These are phyloP conservation scores for Hypoxylon sp. DNA, from an alignment of 2,329 filamentous ascomycete genomes.

Conservation along the genomic window DNA sequence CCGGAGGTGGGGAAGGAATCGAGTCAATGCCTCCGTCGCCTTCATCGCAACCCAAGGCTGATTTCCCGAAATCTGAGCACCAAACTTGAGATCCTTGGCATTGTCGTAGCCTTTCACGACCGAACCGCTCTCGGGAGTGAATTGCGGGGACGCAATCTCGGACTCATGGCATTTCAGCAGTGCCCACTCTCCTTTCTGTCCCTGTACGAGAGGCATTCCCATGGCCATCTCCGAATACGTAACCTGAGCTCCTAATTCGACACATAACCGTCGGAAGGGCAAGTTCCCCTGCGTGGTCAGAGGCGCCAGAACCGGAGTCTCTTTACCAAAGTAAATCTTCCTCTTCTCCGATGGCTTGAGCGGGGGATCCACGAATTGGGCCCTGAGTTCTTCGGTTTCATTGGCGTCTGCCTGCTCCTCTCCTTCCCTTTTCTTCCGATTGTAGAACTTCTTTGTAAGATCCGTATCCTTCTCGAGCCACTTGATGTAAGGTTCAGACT, in stretches of 20 bases:
- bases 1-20: constrained; percentile 83
- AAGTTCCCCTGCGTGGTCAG: constrained; percentile 97
- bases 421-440: constrained; percentile 57
- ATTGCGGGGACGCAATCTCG: constrained; percentile 78
- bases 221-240: constrained; percentile 99
- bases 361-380: constrained; percentile 85
- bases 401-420: constrained; percentile 52
- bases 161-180: constrained; percentile 91
- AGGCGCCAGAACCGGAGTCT: constrained; percentile 93
- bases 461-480: constrained; percentile 79
- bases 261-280: constrained; percentile 90
- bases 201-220: constrained; percentile 88
- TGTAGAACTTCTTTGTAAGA: constrained; percentile 60
- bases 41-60: constrained; percentile 93
- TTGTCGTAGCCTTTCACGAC: constrained; percentile 85
- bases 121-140: constrained; percentile 62
- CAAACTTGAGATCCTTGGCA: constrained; percentile 85
- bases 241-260: constrained; percentile 87
- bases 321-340: constrained; percentile 89
- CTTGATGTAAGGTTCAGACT: constrained; percentile 78
- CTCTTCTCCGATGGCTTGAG: constrained; percentile 94
- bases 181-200: constrained; percentile 92
- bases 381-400: constrained; percentile 74
- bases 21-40: constrained; percentile 82
- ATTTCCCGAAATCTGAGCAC: constrained; percentile 91